These are phyloP conservation scores for Acer saccharum DNA, from an alignment of 345 rosid species.

Conservation along the genomic window DNA sequence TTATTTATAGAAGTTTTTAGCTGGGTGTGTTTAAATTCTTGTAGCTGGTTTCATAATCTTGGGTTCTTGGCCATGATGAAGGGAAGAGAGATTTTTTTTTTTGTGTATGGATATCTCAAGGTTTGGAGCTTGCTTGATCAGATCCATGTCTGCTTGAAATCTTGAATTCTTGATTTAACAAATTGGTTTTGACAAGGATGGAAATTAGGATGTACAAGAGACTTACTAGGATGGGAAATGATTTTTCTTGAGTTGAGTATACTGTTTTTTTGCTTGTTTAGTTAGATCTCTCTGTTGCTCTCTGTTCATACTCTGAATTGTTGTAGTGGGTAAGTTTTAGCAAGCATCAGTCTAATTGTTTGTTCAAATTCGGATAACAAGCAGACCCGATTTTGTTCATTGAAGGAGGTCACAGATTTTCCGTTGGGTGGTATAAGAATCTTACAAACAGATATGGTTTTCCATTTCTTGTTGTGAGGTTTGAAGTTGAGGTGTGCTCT, in stretches of 20 bases:
- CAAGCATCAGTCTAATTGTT: conserved; percentile 7
- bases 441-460: conserved; percentile 16
- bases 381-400: conserved; percentile 13
- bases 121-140: conserved; percentile 14
- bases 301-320: not conserved
- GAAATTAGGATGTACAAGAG: conserved; percentile 12
- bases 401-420: conserved; percentile 13
- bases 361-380: conserved; percentile 9
- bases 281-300: conserved; percentile 7
- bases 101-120: not conserved
- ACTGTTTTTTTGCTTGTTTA: not conserved
- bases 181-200: conserved; percentile 5
- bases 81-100: conserved; percentile 3
- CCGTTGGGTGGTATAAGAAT: not conserved
- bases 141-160: not conserved
- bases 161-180: conserved; percentile 5
- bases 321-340: not conserved
- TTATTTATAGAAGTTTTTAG: not conserved
- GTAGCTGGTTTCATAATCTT: conserved; percentile 8
- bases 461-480: conserved; percentile 21
- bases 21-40: conserved; percentile 10
- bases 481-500: conserved; percentile 26
- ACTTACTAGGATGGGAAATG: conserved; percentile 17
- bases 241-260: not conserved
- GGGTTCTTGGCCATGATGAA: not conserved